Evolutionary conservation across 768 basidiomycete species (phyloP).

Genomic region (Suillus hirtellus): DNA sequence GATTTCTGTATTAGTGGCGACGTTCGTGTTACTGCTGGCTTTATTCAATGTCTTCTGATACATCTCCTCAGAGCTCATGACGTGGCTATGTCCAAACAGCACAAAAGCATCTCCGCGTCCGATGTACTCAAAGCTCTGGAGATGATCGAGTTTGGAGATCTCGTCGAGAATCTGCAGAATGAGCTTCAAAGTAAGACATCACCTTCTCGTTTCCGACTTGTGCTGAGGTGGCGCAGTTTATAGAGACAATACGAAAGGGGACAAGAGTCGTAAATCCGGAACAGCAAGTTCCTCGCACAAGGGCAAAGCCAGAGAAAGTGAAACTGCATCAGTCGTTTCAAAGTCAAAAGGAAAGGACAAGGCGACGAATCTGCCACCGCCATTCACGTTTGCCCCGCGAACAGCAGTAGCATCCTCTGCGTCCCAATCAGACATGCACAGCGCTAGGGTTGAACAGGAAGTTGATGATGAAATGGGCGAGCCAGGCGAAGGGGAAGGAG

Average conservation of each 20-base stretch:
- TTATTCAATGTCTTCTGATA: not conserved
- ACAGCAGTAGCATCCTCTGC: slow-evolving; percentile 29
- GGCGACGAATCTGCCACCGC: slow-evolving; percentile 23
- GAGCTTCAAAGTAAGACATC: slow-evolving; percentile 62
- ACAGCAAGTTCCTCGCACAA: slow-evolving; percentile 27
- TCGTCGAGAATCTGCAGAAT: slow-evolving; percentile 58
- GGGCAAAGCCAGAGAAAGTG: slow-evolving; percentile 33
- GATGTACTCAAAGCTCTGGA: slow-evolving; percentile 90
- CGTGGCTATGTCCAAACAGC: slow-evolving; percentile 78
- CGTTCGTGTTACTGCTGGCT: slow-evolving; percentile 33
- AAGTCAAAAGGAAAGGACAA: slow-evolving; percentile 35
- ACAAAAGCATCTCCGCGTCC: slow-evolving; percentile 86
- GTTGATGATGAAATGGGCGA: slow-evolving; percentile 36
- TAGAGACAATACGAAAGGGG: slow-evolving; percentile 60
- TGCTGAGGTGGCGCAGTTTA: slow-evolving; percentile 48
- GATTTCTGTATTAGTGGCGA: slow-evolving; percentile 39
- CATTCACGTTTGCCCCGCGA: slow-evolving; percentile 33
- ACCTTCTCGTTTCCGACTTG: not conserved
- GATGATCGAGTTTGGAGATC: slow-evolving; percentile 71
- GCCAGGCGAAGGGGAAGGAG: slow-evolving; percentile 35
- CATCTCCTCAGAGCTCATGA: slow-evolving; percentile 71
- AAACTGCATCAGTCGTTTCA: slow-evolving; percentile 31
- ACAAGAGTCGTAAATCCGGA: slow-evolving; percentile 45
- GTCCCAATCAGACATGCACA: slow-evolving; percentile 21
- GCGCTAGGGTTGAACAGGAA: slow-evolving; percentile 24